These are phyloP conservation scores for Penicillium capsulatum DNA, from an alignment of 2,329 filamentous ascomycete species.

Conservation along the genomic window DNA sequence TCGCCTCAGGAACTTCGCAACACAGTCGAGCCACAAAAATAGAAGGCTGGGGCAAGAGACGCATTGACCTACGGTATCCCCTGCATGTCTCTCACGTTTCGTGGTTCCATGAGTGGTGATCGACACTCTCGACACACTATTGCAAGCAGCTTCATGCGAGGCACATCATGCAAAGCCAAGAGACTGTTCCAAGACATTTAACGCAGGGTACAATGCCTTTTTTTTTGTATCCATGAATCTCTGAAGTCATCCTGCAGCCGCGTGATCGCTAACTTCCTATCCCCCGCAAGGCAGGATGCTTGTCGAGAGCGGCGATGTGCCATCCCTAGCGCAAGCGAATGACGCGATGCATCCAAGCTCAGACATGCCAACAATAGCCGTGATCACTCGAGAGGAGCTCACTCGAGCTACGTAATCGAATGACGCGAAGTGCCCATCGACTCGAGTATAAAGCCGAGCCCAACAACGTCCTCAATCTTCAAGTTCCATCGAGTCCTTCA, in stretches of 20 bases:
- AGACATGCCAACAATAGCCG: constrained; percentile 5
- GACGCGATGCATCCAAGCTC: constrained; percentile 6
- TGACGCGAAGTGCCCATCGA: no score
- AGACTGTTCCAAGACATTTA: constrained; percentile 6
- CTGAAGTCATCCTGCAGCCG: constrained; percentile 16
- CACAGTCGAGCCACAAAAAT: no score
- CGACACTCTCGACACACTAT: constrained; percentile 6
- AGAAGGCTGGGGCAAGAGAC: no score
- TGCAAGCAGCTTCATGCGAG: constrained; percentile 17
- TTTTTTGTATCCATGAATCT: neutral
- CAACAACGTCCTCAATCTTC: neutral
- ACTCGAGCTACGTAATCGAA: no score
- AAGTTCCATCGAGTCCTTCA: constrained; percentile 1
- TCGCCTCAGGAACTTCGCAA: no score
- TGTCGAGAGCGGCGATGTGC: constrained; percentile 10
- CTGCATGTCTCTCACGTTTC: no score
- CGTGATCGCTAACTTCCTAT: constrained; percentile 4
- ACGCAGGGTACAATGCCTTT: constrained; percentile 6
- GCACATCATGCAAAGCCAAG: constrained; percentile 14
- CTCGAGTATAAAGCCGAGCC: no score
- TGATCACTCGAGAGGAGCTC: no score
- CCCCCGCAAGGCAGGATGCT: constrained; percentile 16
- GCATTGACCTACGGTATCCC: no score
- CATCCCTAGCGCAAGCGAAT: constrained; percentile 9
- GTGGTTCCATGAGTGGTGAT: constrained; percentile 9